phyloP scores from a whole-genome alignment of 495 filamentous ascomycete species.

The Letharia lupina region DNA sequence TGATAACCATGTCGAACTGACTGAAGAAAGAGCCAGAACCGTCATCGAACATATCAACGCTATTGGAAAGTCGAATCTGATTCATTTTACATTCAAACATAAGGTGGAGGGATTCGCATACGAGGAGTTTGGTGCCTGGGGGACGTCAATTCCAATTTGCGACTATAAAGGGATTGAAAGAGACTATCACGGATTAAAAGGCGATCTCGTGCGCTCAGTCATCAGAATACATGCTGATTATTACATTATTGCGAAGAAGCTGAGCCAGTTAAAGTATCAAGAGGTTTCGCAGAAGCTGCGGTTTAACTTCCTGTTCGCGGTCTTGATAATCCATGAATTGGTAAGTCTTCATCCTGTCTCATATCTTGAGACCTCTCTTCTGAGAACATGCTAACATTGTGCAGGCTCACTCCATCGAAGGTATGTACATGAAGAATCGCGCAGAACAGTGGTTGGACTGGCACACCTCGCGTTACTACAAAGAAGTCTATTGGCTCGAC shows the following conservation, averaged over 20 bases:
- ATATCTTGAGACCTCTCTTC: neutral
- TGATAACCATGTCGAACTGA: constrained; percentile 20
- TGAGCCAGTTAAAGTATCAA: constrained; percentile 22
- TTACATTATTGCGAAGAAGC: constrained; percentile 24
- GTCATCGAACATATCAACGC: constrained; percentile 19
- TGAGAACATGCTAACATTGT: neutral
- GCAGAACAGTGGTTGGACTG: constrained; percentile 22
- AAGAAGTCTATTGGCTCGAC: constrained; percentile 24
- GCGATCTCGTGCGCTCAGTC: constrained; percentile 18
- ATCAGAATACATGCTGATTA: constrained; percentile 22
- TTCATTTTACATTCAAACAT: constrained; percentile 24
- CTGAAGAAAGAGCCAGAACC: constrained; percentile 15
- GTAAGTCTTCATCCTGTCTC: neutral
- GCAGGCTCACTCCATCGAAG: constrained; percentile 24
- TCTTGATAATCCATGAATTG: constrained; percentile 24
- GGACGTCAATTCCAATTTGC: constrained; percentile 19
- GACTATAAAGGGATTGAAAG: constrained; percentile 17
- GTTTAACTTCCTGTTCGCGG: constrained; percentile 24
- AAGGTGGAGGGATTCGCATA: constrained; percentile 5
- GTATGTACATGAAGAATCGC: constrained; percentile 17
- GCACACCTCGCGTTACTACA: constrained; percentile 15
- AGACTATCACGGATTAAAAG: constrained; percentile 11
- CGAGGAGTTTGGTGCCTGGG: constrained; percentile 11
- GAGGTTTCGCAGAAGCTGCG: constrained; percentile 26
- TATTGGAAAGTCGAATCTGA: constrained; percentile 18